Base-by-base conservation (phyloP, 1,284 basidiomycete species). In the Coniferiporia weirii region DNA sequence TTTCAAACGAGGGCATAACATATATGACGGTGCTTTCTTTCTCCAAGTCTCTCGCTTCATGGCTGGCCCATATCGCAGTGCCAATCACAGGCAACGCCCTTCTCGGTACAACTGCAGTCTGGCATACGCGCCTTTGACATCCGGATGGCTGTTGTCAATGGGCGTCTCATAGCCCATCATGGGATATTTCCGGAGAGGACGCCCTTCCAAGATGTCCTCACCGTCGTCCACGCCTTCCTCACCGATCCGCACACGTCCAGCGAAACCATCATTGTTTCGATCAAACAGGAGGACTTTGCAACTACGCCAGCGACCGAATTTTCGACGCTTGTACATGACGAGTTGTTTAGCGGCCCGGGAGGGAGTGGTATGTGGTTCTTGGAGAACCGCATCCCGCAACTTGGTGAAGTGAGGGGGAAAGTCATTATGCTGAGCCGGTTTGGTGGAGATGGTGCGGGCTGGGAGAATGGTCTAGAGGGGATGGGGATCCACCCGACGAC, bases 371-470 rank as follows among this genome's bases (percentile, higher is more conserved):
- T 89, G 78, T 95, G 91, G 89, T 93, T 82, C 68, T 71, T 95
- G 36, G 81, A 88, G 65, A 87, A 93, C 66, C 74, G 85, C 3
- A 78, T 95, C 58, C 93, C 93, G 1, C 76, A 57, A 0, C 78
- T 95, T 0, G 91, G 89, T 1, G 87, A 95, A 69, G 91, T 89
- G 8, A 76, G 93, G 66, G 93, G 93, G 1, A 89, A 86, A 71
- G 84, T 84, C 5, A 79, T 95, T 36, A 72, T 96, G 75, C 83
- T 95, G 67, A 92, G 89, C 64, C 81, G 93, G 20, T 95, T 95
- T 67, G 85, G 88, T 0, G 83, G 78, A 1, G 76, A 84, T 64
- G 83, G 84, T 2, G 70, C 71, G 10, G 81, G 78, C 13, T 88
- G 89, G 89, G 80, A 83, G 66, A 73, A 79, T 59, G 80, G 81